Conservation (phyloP, 2,329 filamentous ascomycete genomes). For the Paraphoma chrysanthemicola region DNA sequence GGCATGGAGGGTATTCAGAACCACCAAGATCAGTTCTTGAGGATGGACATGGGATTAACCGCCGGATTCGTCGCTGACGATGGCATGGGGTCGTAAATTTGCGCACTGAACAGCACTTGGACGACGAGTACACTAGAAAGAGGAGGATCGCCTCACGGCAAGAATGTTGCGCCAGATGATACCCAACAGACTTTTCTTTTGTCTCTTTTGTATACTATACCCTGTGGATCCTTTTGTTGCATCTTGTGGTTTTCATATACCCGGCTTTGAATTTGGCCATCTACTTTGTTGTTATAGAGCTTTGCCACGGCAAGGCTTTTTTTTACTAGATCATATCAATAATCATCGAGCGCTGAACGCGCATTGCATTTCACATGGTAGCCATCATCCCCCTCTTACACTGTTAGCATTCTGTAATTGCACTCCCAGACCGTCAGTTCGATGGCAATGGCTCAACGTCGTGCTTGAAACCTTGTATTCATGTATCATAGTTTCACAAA, state of each 20-base stretch:
- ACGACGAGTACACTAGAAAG: background rate
- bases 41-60: constrained; percentile 40
- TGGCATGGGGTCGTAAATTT: constrained; percentile 5
- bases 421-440: no score
- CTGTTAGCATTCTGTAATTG: no score
- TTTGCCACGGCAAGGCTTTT: no score
- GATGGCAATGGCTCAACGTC: no score
- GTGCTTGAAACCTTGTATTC: no score
- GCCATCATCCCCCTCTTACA: no score
- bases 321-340: no score
- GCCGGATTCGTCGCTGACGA: constrained; percentile 36
- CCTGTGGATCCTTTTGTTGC: background rate
- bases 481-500: no score
- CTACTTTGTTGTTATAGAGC: background rate
- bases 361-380: no score
- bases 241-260: background rate
- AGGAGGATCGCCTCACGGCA: background rate
- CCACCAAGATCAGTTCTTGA: constrained; percentile 41
- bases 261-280: background rate
- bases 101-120: no score
- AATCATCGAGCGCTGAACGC: no score
- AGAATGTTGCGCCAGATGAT: background rate
- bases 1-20: constrained; percentile 45
- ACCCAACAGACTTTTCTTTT: background rate
- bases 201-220: background rate